Evolutionary conservation across 2,329 filamentous ascomycete genomes (phyloP), one percentile per base, ranked within the genome.

Genomic region (Juglanconis oblonga): DNA sequence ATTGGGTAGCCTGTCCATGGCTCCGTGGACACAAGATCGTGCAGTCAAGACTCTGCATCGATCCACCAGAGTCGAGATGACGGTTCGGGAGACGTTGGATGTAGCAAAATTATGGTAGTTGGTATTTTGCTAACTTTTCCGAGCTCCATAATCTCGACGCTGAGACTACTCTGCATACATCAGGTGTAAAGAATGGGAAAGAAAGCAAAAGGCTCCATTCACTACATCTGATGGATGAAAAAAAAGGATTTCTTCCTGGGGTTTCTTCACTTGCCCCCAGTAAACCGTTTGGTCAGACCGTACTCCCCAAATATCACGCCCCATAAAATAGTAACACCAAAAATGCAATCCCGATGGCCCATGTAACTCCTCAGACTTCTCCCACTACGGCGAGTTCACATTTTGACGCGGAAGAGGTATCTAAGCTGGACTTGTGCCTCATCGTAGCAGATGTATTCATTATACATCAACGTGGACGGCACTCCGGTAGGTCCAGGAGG

Each of bases 391-490:
- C n/a, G n/a, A n/a, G 7, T 24, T 61, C 53, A 76, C 75, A 85
- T 81, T 68, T 79, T 80, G 52, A 90, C 83, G 5, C 85, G 81
- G 68, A 91, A 81, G 4, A 92, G 77, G 67, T 92, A 91, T 5
- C 88, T 82, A 5, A 91, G 77, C 48, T 86, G 85, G 38, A 92
- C 81, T 70, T 92, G 89, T 0, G 86, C 78, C 3, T 89, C 76
- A 64, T 91, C 82, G 67, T 92, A 92, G 55, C 80, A 81, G 63
- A 91, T 90, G 71, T 87, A 91, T 75, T 92, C 89, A 69, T 92
- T 91, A 75, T 91, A 91, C 53, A 75, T 71, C 29, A 92, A 76
- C 33, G 70, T 73, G 0, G 83, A 79, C 0, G 64, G 36, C 0
- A 84, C 70, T 0, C 77, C 73, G 0, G 84, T 88, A 1, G 71